phyloP scores from a whole-genome alignment of 108 stramenopile species.

The Discostella pseudostelligera region DNA sequence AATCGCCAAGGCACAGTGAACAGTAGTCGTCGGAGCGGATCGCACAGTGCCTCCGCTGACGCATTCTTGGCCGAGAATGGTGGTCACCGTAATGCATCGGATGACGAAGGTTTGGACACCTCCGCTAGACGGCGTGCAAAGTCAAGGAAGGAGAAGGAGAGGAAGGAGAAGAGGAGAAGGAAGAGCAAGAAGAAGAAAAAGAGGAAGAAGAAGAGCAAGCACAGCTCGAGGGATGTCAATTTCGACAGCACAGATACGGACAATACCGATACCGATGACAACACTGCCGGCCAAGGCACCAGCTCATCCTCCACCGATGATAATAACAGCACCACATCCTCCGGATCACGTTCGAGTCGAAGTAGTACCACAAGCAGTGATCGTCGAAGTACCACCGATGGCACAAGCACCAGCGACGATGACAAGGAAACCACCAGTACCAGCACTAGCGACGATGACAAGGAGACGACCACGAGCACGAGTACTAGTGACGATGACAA shows the following conservation, averaged over 20 bases:
- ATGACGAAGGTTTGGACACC: background rate
- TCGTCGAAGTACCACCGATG: slow-evolving; percentile 1
- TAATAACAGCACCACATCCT: slow-evolving; percentile 1
- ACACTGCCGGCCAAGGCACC: slow-evolving; percentile 9
- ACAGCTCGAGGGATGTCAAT: background rate
- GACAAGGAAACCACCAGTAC: slow-evolving; percentile 22
- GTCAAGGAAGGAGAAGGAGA: slow-evolving; percentile 9
- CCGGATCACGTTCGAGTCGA: background rate
- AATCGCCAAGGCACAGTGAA: too few relatives aligned
- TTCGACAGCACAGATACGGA: slow-evolving; percentile 2
- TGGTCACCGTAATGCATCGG: background rate
- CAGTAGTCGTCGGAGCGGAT: background rate
- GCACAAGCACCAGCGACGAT: slow-evolving; percentile 18
- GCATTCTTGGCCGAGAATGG: background rate
- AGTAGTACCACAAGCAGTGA: slow-evolving; percentile 6
- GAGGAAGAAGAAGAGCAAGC: slow-evolving; percentile 7
- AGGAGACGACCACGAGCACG: slow-evolving; percentile 5
- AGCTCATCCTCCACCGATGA: slow-evolving; percentile 13
- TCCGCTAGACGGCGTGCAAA: slow-evolving; percentile 3
- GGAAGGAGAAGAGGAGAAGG: slow-evolving; percentile 10
- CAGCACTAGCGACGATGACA: slow-evolving; percentile 11
- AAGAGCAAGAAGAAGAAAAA: slow-evolving; percentile 14
- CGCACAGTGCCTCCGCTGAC: background rate
- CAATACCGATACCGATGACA: slow-evolving; percentile 17
- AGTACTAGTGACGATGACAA: slow-evolving; percentile 5